Conservation (phyloP, 192 early-diverging fungal genomes). For the Rhizoclosmatium sp. region DNA sequence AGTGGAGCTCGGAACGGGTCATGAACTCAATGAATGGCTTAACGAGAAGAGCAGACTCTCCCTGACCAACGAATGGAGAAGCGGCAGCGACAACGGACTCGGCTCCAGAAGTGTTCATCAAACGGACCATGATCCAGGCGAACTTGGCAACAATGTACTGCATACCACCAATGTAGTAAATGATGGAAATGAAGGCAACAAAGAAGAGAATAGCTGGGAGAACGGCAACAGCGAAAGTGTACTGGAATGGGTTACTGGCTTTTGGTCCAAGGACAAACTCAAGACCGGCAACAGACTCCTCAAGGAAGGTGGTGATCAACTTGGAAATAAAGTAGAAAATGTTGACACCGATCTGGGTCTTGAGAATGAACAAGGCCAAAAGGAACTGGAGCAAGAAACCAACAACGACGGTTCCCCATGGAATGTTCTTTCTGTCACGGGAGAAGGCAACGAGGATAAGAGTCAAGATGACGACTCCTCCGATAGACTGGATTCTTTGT, state of each 20-base stretch:
- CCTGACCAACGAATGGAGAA: constrained; percentile 85
- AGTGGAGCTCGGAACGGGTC: constrained; percentile 86
- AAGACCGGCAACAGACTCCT: constrained; percentile 72
- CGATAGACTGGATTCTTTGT: constrained; percentile 77
- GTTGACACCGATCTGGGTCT: constrained; percentile 66
- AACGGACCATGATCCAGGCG: constrained; percentile 66
- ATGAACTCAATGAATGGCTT: constrained; percentile 82
- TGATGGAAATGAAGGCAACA: constrained; percentile 80
- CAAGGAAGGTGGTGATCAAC: constrained; percentile 67
- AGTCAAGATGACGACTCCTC: constrained; percentile 71
- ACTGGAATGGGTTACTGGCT: constrained; percentile 37
- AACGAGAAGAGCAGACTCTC: constrained; percentile 83
- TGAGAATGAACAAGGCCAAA: constrained; percentile 80
- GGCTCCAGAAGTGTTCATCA: constrained; percentile 80
- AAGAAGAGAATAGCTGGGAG: constrained; percentile 92
- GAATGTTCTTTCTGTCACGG: constrained; percentile 66
- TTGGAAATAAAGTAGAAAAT: constrained; percentile 69
- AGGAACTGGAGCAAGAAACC: constrained; percentile 80
- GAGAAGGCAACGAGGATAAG: constrained; percentile 61
- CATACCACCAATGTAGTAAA: constrained; percentile 84
- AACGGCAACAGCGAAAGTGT: constrained; percentile 72
- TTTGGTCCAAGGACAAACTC: constrained; percentile 73
- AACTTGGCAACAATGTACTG: constrained; percentile 79
- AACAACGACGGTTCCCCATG: constrained; percentile 76
- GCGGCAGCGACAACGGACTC: constrained; percentile 86